Base-by-base conservation (phyloP, 1,139 yeast species). In the Suzukiozyma palmioleophila region DNA sequence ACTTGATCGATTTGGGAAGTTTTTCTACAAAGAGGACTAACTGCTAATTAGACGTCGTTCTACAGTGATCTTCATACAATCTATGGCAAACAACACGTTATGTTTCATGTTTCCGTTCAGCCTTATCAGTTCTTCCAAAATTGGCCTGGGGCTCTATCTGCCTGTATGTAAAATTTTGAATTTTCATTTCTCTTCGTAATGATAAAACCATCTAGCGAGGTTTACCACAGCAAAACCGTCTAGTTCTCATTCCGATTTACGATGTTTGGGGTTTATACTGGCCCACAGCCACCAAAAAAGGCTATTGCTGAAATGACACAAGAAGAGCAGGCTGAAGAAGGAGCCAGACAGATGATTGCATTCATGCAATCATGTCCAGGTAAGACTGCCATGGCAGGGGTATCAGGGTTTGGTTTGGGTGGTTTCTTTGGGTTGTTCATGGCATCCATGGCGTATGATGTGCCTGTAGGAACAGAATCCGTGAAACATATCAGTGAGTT, bases 301-400 rank as follows among this genome's bases (percentile, higher is more conserved):
- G 61, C 79, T 11, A 68, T 76, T 45, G 62, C 75, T 36, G 87
- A 87, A 52, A 81, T 90, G 90, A 79, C 87, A 3, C 92, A 83
- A 36, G 95, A 89, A 49, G 96, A 90, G 57, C 96, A 88, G 64
- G 96, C 96, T 3, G 94, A 87, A 53, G 81, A 79, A 43, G 96
- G 96, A 11, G 97, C 97, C n/a, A 69, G 71, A 53, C 81, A 79
- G 57, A 84, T 90, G 83, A 77, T 88, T 58, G 78, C 73, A 39
- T 77, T 84, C 62, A 87, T 89, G 90, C 83, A 84, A 48, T 86
- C 96, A 13, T 92, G 98, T 66, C 97, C 97, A 0, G 97, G 97
- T 16, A 92, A 92, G 60, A 79, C 96, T 0, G 81, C 75, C 28
- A 81, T 90, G 73, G 86, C 96, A 13, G 97, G 97, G 44, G 97